Base-by-base conservation (phyloP, 2,329 filamentous ascomycete species). In the Chrysosporium queenslandicum region DNA sequence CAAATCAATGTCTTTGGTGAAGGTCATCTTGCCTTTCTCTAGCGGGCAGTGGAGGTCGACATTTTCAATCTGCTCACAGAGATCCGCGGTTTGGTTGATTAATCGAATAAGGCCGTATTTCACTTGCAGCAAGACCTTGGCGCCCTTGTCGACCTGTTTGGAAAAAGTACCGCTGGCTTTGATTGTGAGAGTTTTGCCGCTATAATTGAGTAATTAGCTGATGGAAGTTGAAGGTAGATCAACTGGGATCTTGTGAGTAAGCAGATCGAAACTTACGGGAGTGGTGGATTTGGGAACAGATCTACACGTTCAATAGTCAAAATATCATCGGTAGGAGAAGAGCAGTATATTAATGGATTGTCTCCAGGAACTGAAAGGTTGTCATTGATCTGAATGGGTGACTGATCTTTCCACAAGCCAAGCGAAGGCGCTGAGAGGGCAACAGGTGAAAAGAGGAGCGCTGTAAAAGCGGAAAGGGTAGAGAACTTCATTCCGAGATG, bases 61-160 rank as follows among this genome's bases (percentile, higher is more conserved):
- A 60, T 96, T 89, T 66, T 79, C 75, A 59, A 94, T 80, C 68
- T 94, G 85, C 55, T 96, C 86, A 75, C 92, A 98, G 34, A 97
- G 79, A 65, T 95, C 85, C 63, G 84, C 82, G 59, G 77, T 79
- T 59, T 86, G 86, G 68, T 80, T 87, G 69, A 98, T 81, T 58
- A 98, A 79, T 52, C 82, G 86, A 69, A 98, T 96, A 59, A 95
- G 77, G 55, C 91, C 91, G 69, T 94, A 96, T 74, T 95, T 96
- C 72, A 98, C 91, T 59, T 83, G 79, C 37, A 98, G 69, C 45
- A 84, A 76, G 57, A 96, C 85, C 62, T 86, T 87, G 55, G 91
- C 87, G 54, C 88, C 91, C 54, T 88, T 68, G 52, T 82, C 78
- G 58, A 98, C 82, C 48, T 77, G 71, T 64, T 94, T 71, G 60